Evolutionary conservation across 2,329 filamentous ascomycete genomes (phyloP).

Genomic region (Proliferodiscus dingleyae): DNA sequence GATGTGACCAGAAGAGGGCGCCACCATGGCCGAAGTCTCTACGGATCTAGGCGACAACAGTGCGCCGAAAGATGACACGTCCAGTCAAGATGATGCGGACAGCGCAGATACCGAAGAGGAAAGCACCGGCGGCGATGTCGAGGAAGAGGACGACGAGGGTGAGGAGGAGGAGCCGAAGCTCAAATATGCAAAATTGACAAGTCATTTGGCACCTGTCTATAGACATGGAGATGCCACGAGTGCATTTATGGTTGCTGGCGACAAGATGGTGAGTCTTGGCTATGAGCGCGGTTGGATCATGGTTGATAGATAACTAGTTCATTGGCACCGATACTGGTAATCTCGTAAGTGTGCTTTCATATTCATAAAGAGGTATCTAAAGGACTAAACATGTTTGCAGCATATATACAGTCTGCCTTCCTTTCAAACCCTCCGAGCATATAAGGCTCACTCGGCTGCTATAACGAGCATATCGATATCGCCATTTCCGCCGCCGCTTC

Average conservation of each 20-base stretch:
- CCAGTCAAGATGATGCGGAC: slow-evolving; percentile 19
- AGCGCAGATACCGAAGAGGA: slow-evolving; percentile 18
- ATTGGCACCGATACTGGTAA: slow-evolving; percentile 95
- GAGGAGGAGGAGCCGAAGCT: slow-evolving; percentile 92
- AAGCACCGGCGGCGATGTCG: slow-evolving; percentile 3
- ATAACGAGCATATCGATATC: slow-evolving; percentile 88
- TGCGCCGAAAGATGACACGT: slow-evolving; percentile 17
- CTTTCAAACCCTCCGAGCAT: slow-evolving; percentile 76
- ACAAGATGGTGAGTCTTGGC: slow-evolving; percentile 76
- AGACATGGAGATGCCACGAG: slow-evolving; percentile 94
- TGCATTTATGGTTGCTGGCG: slow-evolving; percentile 80
- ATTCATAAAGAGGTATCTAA: no score
- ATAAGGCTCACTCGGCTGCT: slow-evolving; percentile 89
- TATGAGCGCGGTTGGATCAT: slow-evolving; percentile 1
- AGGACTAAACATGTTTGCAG: slow-evolving; percentile 45
- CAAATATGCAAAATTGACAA: slow-evolving; percentile 87
- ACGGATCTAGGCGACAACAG: slow-evolving; percentile 26
- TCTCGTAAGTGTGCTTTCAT: slow-evolving; percentile 58
- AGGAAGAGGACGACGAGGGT: slow-evolving; percentile 57
- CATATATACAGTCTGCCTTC: slow-evolving; percentile 81
- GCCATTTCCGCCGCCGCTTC: slow-evolving; percentile 65
- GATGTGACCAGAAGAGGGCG: slow-evolving; percentile 28
- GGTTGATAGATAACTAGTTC: slow-evolving; percentile 53
- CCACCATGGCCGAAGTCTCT: slow-evolving; percentile 30
- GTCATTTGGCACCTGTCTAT: slow-evolving; percentile 74